Evolutionary conservation across 371 early-diverging fungal species (phyloP), one percentile per base, ranked within the genome.

Genomic region (Mortierella sp.): DNA sequence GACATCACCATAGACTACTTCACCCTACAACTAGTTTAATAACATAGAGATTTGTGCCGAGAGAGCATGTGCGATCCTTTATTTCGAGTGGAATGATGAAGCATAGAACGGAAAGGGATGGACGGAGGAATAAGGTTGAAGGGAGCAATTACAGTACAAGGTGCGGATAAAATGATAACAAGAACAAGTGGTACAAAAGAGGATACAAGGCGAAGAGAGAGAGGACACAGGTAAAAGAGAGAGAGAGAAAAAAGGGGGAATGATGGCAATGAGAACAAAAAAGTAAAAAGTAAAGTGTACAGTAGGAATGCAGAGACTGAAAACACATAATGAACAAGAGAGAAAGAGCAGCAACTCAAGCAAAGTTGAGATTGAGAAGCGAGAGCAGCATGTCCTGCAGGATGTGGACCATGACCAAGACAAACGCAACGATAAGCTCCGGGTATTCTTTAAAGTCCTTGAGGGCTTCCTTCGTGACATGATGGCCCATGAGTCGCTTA

Each of bases 361-460:
- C 80, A 72, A 90, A 89, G 61, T 84, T 81, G 34, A 91, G 80
- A n/a, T 83, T 79, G 23, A 90, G 81, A 47, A 89, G 70, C n/a
- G 89, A 87, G 55, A 91, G 81, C 14, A 91, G 56, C 65, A 91
- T 90, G 61, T 90, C 88, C 66, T 90, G 91, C 50, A 92, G 55
- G 11, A 92, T 89, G 53, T 92, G 92, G 8, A 91, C 81, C 78
- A 87, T 88, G 14, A 91, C 88, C 41, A 91, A 78, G 8, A 90
- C 79, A 81, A 89, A 84, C 3, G 83, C 89, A 1, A 89, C 79
- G 19, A 90, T 86, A 65, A 90, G 82, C 52, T 91, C 87, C 0
- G 91, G 91, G 64, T 91, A 90, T 34, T 81, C 81, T 23, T 83
- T 80, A 62, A 91, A 87, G 65, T 90, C 91, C 41, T 78, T 73